Evolutionary conservation across 2,329 filamentous ascomycete species (phyloP).

Genomic region (Phialemoniopsis sp.): DNA sequence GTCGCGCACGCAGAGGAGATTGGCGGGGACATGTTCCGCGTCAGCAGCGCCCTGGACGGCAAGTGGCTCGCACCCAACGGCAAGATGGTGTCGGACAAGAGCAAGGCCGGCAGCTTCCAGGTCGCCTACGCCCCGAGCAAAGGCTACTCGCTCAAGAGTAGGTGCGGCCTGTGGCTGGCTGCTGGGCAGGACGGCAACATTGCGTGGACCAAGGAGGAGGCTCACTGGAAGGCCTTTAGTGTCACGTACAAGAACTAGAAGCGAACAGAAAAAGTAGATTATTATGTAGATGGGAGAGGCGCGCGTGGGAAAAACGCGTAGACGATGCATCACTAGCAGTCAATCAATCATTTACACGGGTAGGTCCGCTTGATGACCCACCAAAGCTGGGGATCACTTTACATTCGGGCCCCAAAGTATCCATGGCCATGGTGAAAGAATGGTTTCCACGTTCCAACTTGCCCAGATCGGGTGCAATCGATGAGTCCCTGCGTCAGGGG

Average conservation of each 20-base stretch:
- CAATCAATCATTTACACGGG: too few species aligned
- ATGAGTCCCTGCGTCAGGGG: too few species aligned
- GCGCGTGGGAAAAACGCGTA: too few species aligned
- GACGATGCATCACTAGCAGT: too few species aligned
- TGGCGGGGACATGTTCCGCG: conserved; percentile 16
- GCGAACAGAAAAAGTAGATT: too few species aligned
- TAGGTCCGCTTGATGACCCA: too few species aligned
- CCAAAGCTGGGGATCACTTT: too few species aligned
- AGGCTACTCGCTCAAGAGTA: conserved; percentile 4
- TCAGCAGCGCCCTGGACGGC: conserved; percentile 12
- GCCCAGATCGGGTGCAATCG: too few species aligned
- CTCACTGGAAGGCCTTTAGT: conserved; percentile 5
- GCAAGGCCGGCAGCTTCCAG: conserved; percentile 2
- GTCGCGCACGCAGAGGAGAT: conserved; percentile 32
- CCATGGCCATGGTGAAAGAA: too few species aligned
- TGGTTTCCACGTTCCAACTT: too few species aligned
- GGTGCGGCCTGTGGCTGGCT: conserved; percentile 1
- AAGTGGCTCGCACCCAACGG: conserved; percentile 11
- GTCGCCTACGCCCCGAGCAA: conserved; percentile 2
- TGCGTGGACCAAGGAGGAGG: background rate
- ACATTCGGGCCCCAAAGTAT: too few species aligned
- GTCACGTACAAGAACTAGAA: conserved; percentile 6
- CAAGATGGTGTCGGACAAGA: background rate
- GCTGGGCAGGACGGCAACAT: background rate
- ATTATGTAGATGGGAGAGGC: too few species aligned